A percentile compares a stretch with the other conserved stretches of the same genome.
These are phyloP conservation scores for Microglena sp. DNA, from an alignment of 139 green algal genomes.

Conservation along the genomic window DNA sequence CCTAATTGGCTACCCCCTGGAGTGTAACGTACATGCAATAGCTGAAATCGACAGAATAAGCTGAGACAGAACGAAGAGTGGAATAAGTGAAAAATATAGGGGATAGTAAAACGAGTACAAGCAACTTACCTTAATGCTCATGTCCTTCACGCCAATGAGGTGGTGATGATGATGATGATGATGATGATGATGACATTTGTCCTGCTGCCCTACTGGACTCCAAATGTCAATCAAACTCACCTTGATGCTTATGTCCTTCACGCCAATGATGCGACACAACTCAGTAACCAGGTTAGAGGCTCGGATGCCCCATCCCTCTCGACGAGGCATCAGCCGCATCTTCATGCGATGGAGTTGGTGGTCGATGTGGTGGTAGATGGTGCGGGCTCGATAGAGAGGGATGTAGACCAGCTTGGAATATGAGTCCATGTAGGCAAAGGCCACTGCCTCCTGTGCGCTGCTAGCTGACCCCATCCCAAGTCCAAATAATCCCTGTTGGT, in stretches of 20 bases:
- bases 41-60: too few relatives aligned
- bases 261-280: conserved; percentile 36
- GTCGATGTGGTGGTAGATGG: conserved; percentile 41
- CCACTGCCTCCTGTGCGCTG: conserved; percentile 22
- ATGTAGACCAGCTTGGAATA: conserved; percentile 26
- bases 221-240: too few relatives aligned
- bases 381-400: conserved; percentile 42
- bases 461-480: conserved; percentile 17
- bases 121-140: conserved; percentile 26
- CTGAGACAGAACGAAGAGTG: too few relatives aligned
- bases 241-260: conserved; percentile 36
- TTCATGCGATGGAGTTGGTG: conserved; percentile 26
- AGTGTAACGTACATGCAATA: too few relatives aligned
- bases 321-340: conserved; percentile 30
- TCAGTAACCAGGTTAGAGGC: conserved; percentile 26
- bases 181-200: too few relatives aligned
- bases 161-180: too few relatives aligned
- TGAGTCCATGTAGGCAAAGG: conserved; percentile 22
- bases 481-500: conserved; percentile 26
- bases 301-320: conserved; percentile 28
- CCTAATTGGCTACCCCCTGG: too few relatives aligned
- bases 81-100: too few relatives aligned
- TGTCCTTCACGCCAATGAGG: conserved; percentile 32
- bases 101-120: too few relatives aligned
- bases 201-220: too few relatives aligned